A percentile compares a stretch with the other conserved stretches of the same genome.
These are phyloP conservation scores for Cenchrus fungigraminus DNA, from an alignment of 176 grass and related monocot genomes.

Conservation along the genomic window DNA sequence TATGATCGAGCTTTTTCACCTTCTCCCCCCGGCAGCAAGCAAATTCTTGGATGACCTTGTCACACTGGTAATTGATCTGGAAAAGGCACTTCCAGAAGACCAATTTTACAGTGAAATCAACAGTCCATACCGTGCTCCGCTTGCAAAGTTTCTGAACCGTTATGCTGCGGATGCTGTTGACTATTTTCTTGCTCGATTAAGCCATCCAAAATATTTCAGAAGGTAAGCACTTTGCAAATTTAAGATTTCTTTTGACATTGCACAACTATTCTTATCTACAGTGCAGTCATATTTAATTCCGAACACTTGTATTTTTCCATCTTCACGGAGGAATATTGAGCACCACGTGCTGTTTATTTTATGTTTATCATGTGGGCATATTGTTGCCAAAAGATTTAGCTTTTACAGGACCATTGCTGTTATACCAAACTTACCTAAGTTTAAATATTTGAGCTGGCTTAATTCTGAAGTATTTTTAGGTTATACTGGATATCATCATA, in stretches of 20 bases:
- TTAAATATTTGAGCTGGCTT: not conserved
- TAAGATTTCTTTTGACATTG: constrained; percentile 3
- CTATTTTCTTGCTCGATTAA: constrained; percentile 94
- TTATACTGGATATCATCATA: not conserved
- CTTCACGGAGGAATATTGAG: not conserved
- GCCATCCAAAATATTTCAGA: constrained; percentile 91
- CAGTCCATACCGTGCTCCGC: constrained; percentile 91
- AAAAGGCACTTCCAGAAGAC: constrained; percentile 83
- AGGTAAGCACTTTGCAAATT: constrained; percentile 53
- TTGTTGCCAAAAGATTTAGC: not conserved
- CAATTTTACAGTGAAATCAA: constrained; percentile 99
- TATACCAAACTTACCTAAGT: not conserved
- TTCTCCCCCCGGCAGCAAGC: constrained; percentile 85
- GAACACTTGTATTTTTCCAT: not conserved
- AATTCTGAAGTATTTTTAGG: not conserved
- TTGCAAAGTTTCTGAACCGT: constrained; percentile 94
- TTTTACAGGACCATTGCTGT: not conserved
- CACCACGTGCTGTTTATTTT: not conserved
- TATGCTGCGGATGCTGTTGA: constrained; percentile 85
- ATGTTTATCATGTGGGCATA: not conserved
- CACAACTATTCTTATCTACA: constrained; percentile 7
- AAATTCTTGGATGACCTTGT: constrained; percentile 99
- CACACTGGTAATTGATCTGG: constrained; percentile 91
- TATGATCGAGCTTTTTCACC: constrained; percentile 99
- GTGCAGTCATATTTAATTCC: not conserved